Evolutionary conservation across 495 filamentous ascomycete genomes (phyloP), one percentile per base, ranked within the genome.

Genomic region (Aspergillus nanangensis): DNA sequence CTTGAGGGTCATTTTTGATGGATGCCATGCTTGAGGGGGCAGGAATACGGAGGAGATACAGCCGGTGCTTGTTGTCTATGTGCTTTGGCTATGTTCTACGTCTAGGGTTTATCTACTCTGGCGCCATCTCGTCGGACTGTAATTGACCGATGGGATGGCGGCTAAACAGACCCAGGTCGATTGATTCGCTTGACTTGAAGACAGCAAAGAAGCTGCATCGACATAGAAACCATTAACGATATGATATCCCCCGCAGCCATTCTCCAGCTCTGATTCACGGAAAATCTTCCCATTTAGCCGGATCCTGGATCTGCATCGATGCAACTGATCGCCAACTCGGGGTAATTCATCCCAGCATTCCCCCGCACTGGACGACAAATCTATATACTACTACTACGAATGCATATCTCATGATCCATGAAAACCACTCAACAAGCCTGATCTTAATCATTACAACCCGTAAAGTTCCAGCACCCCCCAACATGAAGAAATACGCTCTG

Each of bases 401-500:
- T n/a, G n/a, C n/a, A n/a, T n/a, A n/a, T n/a, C n/a, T n/a, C n/a
- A n/a, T n/a, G n/a, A n/a, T n/a, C n/a, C n/a, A n/a, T n/a, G n/a
- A n/a, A n/a, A n/a, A n/a, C n/a, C n/a, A n/a, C n/a, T n/a, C n/a
- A n/a, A n/a, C n/a, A n/a, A n/a, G n/a, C n/a, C n/a, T n/a, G n/a
- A 33, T 20, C 25, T 1, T 14, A 2, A 18, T 32, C 14, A 1
- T 4, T 18, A 38, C 5, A 38, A 41, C 9, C 22, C 20, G 2
- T 8, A 41, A 10, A 5, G 19, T 14, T 4, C 8, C 31, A 29
- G 3, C 38, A 40, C n/a, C 19, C 14, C 5, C 18, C 34, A 48
- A 40, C n/a, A 44, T 45, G 40, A 53, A 53, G 29, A 63, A 44
- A 48, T 66, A 66, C 39, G 63, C 63, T 36, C 47, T 66, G 2